A percentile compares a stretch with the other conserved stretches of the same genome.
Evolutionary conservation across 331 rosid species (phyloP).

Genomic region (Spiraea crenata): DNA sequence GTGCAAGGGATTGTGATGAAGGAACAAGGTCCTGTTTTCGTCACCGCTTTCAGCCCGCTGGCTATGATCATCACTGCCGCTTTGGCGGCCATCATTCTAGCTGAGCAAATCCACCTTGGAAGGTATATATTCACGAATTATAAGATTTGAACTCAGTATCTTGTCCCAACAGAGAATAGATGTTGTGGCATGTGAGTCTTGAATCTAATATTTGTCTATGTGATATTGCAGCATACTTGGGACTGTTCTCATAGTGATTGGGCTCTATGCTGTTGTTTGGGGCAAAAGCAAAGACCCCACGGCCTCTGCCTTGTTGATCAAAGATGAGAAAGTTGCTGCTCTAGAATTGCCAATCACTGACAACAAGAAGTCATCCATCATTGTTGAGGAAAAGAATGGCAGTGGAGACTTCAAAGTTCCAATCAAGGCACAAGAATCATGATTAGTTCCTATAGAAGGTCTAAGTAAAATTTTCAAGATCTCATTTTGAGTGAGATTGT

Average conservation of each 20-base stretch:
- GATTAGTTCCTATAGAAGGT: not conserved
- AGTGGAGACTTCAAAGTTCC: constrained; percentile 15
- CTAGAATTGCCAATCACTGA: constrained; percentile 55
- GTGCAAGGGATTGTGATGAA: constrained; percentile 76
- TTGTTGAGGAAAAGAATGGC: not conserved
- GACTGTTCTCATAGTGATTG: constrained; percentile 64
- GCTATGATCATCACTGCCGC: constrained; percentile 86
- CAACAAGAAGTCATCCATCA: constrained; percentile 23
- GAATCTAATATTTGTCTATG: not conserved
- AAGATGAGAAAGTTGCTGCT: constrained; percentile 29
- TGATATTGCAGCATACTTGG: constrained; percentile 53
- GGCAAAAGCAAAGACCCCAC: constrained; percentile 69
- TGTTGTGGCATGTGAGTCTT: too few species aligned
- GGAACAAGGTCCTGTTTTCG: constrained; percentile 84
- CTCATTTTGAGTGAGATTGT: not conserved
- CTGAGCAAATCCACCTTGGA: constrained; percentile 74
- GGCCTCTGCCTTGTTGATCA: constrained; percentile 11
- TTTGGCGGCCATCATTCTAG: constrained; percentile 62
- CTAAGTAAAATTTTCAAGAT: constrained; percentile 6
- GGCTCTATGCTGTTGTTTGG: constrained; percentile 89
- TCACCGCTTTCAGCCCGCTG: constrained; percentile 81
- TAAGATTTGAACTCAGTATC: too few species aligned
- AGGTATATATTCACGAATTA: constrained; percentile 40
- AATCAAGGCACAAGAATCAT: constrained; percentile 14
- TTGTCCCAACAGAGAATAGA: too few species aligned